Conservation (phyloP, 2,329 filamentous ascomycete species). For the Myriosclerotinia scirpicola region DNA sequence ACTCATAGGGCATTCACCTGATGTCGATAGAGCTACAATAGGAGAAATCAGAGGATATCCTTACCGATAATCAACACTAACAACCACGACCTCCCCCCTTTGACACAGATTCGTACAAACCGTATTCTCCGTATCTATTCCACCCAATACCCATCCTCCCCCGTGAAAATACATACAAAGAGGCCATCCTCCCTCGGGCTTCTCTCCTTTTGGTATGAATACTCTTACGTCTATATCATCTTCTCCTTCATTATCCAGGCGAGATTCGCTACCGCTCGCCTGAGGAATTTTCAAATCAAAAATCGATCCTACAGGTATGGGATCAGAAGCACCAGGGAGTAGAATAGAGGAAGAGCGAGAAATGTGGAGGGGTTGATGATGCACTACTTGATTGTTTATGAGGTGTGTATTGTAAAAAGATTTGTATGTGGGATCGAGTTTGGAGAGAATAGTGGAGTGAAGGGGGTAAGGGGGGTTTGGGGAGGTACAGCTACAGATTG, state of each 20-base stretch:
- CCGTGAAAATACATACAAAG: slow-evolving; percentile 58
- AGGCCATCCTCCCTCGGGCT: slow-evolving; percentile 52
- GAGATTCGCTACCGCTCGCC: background rate
- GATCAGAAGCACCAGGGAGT: slow-evolving; percentile 52
- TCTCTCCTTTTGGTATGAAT: slow-evolving; percentile 51
- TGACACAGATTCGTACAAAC: slow-evolving; percentile 56
- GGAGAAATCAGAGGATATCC: background rate
- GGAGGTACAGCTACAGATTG: slow-evolving; percentile 1
- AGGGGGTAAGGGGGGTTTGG: slow-evolving; percentile 37
- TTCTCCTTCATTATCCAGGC: slow-evolving; percentile 43
- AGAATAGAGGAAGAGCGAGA: slow-evolving; percentile 53
- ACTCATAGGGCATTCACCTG: no score
- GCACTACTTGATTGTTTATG: slow-evolving; percentile 46
- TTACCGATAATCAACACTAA: slow-evolving; percentile 56
- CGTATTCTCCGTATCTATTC: slow-evolving; percentile 62
- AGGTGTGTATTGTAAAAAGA: slow-evolving; percentile 37
- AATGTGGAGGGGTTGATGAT: slow-evolving; percentile 53
- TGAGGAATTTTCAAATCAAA: slow-evolving; percentile 32
- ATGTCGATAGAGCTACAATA: no score
- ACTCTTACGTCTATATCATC: slow-evolving; percentile 47
- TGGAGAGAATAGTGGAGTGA: slow-evolving; percentile 31
- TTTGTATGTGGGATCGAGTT: slow-evolving; percentile 34
- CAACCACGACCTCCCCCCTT: slow-evolving; percentile 52
- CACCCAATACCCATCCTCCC: slow-evolving; percentile 59
- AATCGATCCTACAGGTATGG: slow-evolving; percentile 45